Conservation (phyloP, 2,329 filamentous ascomycete genomes). For the Colletotrichum destructivum region DNA sequence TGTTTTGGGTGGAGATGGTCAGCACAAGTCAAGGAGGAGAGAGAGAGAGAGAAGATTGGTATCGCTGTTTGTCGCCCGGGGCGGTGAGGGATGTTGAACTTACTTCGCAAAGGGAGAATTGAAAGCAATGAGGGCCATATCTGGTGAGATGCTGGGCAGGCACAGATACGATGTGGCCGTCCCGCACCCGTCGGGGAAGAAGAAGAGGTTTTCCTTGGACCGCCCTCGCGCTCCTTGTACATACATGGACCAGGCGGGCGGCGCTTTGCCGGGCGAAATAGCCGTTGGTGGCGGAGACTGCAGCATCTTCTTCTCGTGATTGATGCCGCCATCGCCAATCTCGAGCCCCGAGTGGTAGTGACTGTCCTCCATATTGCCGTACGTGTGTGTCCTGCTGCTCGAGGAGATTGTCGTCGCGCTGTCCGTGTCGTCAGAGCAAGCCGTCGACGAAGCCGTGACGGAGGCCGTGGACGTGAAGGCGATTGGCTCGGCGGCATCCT, state of each 20-base stretch:
- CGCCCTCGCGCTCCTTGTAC: slow-evolving; percentile 64
- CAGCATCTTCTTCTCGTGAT: no score
- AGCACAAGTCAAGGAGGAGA: slow-evolving; percentile 48
- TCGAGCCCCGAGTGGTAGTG: slow-evolving; percentile 56
- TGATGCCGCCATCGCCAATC: slow-evolving; percentile 61
- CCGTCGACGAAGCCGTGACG: slow-evolving; percentile 48
- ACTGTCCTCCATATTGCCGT: slow-evolving; percentile 60
- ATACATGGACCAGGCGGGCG: slow-evolving; percentile 62
- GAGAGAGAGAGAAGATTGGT: slow-evolving; percentile 60
- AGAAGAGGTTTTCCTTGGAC: slow-evolving; percentile 63
- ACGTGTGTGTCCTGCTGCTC: slow-evolving; percentile 53
- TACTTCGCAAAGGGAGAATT: slow-evolving; percentile 76
- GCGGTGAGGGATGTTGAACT: slow-evolving; percentile 63
- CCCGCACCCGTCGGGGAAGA: slow-evolving; percentile 70
- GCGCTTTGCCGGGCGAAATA: slow-evolving; percentile 53
- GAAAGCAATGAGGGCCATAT: slow-evolving; percentile 65
- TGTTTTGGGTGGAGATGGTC: slow-evolving; percentile 44
- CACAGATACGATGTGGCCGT: slow-evolving; percentile 77
- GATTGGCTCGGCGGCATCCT: neutral
- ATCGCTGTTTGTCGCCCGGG: slow-evolving; percentile 62
- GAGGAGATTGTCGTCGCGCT: slow-evolving; percentile 45
- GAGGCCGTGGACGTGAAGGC: neutral
- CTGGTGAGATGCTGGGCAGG: slow-evolving; percentile 65
- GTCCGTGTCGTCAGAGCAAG: slow-evolving; percentile 48
- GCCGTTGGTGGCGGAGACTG: slow-evolving; percentile 55